These are phyloP conservation scores for Coix lacrymajobi DNA, from an alignment of 176 grass and related monocot genomes.

Conservation along the genomic window DNA sequence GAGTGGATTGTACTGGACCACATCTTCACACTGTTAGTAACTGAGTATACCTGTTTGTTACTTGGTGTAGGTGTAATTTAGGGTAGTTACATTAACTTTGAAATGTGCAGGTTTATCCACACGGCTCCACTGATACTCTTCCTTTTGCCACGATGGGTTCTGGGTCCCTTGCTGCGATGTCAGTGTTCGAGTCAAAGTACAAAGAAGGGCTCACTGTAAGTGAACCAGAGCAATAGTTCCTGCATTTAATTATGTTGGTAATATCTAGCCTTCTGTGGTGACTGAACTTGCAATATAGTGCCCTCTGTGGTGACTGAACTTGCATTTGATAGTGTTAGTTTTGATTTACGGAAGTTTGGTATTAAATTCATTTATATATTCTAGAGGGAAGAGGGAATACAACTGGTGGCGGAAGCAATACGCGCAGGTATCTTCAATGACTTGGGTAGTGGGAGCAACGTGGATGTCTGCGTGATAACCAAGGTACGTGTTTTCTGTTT, in stretches of 20 bases:
- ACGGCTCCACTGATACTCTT: conserved; percentile 92
- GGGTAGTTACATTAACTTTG: background rate
- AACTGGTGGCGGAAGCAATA: conserved; percentile 69
- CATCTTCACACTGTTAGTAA: conserved; percentile 87
- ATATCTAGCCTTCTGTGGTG: background rate
- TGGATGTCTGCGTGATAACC: conserved; percentile 96
- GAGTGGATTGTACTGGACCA: conserved; percentile 84
- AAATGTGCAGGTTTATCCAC: conserved; percentile 73
- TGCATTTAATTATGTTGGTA: background rate
- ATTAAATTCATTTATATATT: conserved; percentile 11
- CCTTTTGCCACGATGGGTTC: conserved; percentile 99
- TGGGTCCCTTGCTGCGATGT: conserved; percentile 97
- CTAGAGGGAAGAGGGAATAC: conserved; percentile 87
- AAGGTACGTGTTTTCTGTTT: conserved; percentile 43
- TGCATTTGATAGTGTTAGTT: background rate
- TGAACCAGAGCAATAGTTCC: background rate
- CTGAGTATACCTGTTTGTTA: background rate
- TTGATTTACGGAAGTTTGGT: background rate
- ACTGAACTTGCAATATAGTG: too few species aligned
- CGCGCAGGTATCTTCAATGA: conserved; percentile 92
- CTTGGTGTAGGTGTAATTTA: background rate
- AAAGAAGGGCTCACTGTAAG: conserved; percentile 94
- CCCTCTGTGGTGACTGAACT: background rate
- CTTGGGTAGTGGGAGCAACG: conserved; percentile 93
- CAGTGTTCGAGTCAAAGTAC: conserved; percentile 83